A percentile compares a stretch with the other conserved stretches of the same genome.
Conservation (phyloP, 257 asterid genomes). For the Plantago elongata region DNA sequence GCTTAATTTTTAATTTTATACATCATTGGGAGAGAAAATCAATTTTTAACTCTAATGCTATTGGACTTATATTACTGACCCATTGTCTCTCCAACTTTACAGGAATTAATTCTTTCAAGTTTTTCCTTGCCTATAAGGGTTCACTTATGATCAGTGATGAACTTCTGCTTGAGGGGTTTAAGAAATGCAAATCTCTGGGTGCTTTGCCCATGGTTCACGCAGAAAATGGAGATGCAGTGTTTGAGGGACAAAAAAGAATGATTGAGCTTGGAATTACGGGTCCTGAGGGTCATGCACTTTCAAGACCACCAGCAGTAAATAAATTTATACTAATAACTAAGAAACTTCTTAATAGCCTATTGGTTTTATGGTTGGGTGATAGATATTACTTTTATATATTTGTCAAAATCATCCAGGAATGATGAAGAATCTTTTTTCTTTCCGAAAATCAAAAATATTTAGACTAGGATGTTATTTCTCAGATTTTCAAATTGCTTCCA, state of each 20-base stretch:
- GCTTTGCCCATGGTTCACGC: constrained; percentile 98
- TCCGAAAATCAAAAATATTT: neutral
- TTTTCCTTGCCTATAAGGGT: constrained; percentile 93
- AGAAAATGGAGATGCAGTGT: constrained; percentile 96
- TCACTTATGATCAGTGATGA: constrained; percentile 86
- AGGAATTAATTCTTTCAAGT: constrained; percentile 94
- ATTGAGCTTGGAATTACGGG: constrained; percentile 89
- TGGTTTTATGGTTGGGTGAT: too few species aligned
- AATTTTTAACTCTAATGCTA: too few species aligned
- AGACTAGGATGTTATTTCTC: neutral
- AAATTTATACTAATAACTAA: constrained; percentile 4
- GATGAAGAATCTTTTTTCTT: neutral
- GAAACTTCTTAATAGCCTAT: neutral
- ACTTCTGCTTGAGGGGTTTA: constrained; percentile 81
- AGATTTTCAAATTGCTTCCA: constrained; percentile 1
- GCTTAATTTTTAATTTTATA: neutral
- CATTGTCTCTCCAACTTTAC: constrained; percentile 14
- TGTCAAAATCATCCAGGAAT: neutral
- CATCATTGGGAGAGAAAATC: too few species aligned
- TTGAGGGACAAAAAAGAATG: constrained; percentile 89
- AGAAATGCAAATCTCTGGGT: constrained; percentile 94
- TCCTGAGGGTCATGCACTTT: constrained; percentile 96
- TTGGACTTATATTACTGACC: constrained; percentile 17
- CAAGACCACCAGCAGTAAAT: constrained; percentile 87
- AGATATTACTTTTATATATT: neutral